Conservation (phyloP, 2,329 filamentous ascomycete species). For the Botrytis byssoidea region DNA sequence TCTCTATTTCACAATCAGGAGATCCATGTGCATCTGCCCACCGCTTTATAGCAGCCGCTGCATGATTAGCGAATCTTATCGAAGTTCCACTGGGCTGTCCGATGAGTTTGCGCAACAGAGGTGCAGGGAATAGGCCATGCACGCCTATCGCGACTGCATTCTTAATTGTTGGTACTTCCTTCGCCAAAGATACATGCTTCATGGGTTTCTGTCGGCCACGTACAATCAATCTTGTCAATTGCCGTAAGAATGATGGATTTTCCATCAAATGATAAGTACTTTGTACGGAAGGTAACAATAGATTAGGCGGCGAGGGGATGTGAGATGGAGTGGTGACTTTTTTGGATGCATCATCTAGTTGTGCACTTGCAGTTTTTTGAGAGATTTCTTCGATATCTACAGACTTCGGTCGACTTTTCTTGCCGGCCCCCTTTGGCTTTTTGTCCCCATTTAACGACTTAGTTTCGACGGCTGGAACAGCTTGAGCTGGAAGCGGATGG, state of each 20-base stretch:
- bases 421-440: constrained; percentile 29
- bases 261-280: constrained; percentile 67
- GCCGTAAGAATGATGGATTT: constrained; percentile 67
- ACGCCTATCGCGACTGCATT: constrained; percentile 91
- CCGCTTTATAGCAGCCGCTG: constrained; percentile 75
- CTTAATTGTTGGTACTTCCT: constrained; percentile 69
- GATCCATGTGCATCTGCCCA: constrained; percentile 78
- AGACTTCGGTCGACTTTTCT: constrained; percentile 32
- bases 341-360: constrained; percentile 24
- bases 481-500: constrained; percentile 41
- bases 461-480: constrained; percentile 16
- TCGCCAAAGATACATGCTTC: constrained; percentile 70
- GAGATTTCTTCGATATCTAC: constrained; percentile 28
- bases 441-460: constrained; percentile 26
- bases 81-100: constrained; percentile 96
- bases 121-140: constrained; percentile 89
- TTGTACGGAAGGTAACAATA: constrained; percentile 67
- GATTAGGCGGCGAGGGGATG: constrained; percentile 50
- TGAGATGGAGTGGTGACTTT: constrained; percentile 26
- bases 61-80: constrained; percentile 85
- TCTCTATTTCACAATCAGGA: constrained; percentile 79
- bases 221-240: constrained; percentile 59
- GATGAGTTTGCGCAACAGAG: constrained; percentile 82
- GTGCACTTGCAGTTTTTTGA: constrained; percentile 21
- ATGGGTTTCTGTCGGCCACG: constrained; percentile 55